Evolutionary conservation across 441 rosid genomes (phyloP).

Genomic region (Populus hybrid): DNA sequence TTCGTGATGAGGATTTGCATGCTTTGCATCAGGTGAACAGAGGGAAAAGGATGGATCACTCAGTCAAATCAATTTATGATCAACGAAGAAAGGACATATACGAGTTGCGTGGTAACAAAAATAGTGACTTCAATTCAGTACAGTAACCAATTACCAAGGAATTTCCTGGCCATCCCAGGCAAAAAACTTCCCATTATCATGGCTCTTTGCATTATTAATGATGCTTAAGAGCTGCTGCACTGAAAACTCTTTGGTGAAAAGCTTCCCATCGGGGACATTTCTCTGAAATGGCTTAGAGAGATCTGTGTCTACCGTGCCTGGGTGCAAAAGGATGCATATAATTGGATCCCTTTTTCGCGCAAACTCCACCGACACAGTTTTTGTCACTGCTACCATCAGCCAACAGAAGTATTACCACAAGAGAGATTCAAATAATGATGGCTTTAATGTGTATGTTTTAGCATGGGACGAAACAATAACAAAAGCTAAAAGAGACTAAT

Average conservation of each 20-base stretch:
- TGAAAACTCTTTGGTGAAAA: slow-evolving; percentile 77
- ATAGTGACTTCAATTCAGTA: background rate
- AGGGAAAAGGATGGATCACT: background rate
- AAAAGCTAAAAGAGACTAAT: background rate
- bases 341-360: slow-evolving; percentile 72
- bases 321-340: slow-evolving; percentile 80
- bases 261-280: slow-evolving; percentile 77
- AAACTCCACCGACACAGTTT: slow-evolving; percentile 69
- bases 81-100: background rate
- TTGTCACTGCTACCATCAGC: slow-evolving; percentile 55
- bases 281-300: slow-evolving; percentile 82
- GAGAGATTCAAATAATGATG: background rate
- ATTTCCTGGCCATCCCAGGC: slow-evolving; percentile 98
- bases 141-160: slow-evolving; percentile 50
- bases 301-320: slow-evolving; percentile 96
- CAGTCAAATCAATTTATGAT: background rate
- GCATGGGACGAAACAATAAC: background rate
- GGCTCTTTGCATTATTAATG: slow-evolving; percentile 53
- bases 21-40: background rate
- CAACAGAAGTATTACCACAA: background rate
- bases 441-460: background rate
- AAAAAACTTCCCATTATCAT: slow-evolving; percentile 85
- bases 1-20: background rate
- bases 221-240: slow-evolving; percentile 68
- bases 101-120: background rate